Evolutionary conservation across 2,329 filamentous ascomycete genomes (phyloP), one percentile per base, ranked within the genome.

Genomic region (Endocalyx cinctus): DNA sequence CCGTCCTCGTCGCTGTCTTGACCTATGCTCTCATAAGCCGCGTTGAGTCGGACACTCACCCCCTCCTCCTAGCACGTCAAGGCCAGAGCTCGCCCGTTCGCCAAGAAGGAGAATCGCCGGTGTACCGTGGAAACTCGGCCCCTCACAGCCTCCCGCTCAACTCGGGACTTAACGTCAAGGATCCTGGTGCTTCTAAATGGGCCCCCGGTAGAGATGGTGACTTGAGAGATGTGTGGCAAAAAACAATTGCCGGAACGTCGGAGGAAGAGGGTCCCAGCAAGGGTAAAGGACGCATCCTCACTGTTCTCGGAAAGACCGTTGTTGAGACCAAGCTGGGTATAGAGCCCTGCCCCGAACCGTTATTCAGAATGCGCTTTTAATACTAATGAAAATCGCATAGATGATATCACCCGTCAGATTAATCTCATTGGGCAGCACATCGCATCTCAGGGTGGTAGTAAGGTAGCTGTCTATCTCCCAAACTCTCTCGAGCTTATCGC

Each of bases 401-500:
- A 81, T 35, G 80, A 87, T 42, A 63, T 96, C 31, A 90, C 84
- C 6, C 80, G 82, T 45, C 84, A 94, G 57, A 95, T 97, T 59
- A 89, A 86, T 59, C 73, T 92, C 17, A 79, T 97, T 51, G 92
- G 92, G 42, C 76, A 77, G 50, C 78, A 89, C 51, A 73, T 87
- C 46, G 69, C 85, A 37, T 76, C 84, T 48, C 76, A 84, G 43
- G 77, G 80, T 35, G 79, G 78, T 23, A 83, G 79, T 56, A 82
- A 79, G 31, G 85, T 97, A 19, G 92, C 88, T 42, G 75, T 97
- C 43, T 95, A 94, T 59, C 72, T 97, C 36, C 87, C 89, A 27
- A 96, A 98, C 69, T 95, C 88, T 29, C 72, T 94, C 51, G 92
- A 98, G 62, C 79, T 94, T 41, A 67, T 98, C 31, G 74, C 78